These are phyloP conservation scores for Vitis rotundifolia DNA, from an alignment of 164 flowering plant genomes.

Conservation along the genomic window DNA sequence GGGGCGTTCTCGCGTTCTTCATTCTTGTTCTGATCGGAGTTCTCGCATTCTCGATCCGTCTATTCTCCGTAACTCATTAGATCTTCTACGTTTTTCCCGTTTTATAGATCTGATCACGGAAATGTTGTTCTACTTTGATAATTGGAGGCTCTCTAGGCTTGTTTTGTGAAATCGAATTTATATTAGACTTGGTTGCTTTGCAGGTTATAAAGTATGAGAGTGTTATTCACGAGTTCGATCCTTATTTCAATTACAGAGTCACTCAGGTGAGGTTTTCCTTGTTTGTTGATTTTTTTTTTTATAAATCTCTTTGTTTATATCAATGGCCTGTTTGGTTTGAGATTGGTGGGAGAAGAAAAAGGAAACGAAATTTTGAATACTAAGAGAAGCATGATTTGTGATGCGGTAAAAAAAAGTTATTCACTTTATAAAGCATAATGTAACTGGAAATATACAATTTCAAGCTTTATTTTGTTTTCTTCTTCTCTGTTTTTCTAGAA, in stretches of 20 bases:
- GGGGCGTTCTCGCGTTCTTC: constrained; percentile 72
- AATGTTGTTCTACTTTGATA: not conserved
- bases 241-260: constrained; percentile 98
- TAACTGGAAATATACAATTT: too few species aligned
- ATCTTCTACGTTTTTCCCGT: not conserved
- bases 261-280: constrained; percentile 70
- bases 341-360: too few species aligned
- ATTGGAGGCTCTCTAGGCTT: too few species aligned
- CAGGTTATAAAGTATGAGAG: constrained; percentile 99
- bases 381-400: too few species aligned
- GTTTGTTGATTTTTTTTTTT: not conserved
- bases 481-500: too few species aligned
- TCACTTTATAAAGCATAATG: too few species aligned
- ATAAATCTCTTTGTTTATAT: not conserved
- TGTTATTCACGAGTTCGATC: constrained; percentile 98
- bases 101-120: constrained; percentile 24
- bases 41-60: constrained; percentile 98
- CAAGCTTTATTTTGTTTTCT: too few species aligned
- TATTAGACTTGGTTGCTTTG: constrained; percentile 9
- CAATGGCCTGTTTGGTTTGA: too few species aligned
- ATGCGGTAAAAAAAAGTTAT: too few species aligned
- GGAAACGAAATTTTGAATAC: too few species aligned
- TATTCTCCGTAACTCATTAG: constrained; percentile 71
- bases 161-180: not conserved
- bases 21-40: constrained; percentile 87